Base-by-base conservation (phyloP, 257 asterid species). In the Jaltomata sinuosa region DNA sequence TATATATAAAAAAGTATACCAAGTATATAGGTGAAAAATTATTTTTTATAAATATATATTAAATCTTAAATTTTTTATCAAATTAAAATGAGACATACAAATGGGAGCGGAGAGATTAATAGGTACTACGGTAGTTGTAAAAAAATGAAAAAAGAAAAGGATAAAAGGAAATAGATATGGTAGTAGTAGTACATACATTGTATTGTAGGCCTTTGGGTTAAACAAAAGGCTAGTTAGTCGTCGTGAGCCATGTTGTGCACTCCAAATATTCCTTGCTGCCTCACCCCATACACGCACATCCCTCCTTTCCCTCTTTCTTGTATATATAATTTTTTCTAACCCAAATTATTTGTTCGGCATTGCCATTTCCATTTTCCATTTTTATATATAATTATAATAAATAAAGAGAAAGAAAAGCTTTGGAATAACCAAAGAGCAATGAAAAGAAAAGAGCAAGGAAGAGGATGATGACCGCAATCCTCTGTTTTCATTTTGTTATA, bases 401-500 rank as follows among this genome's bases (percentile, higher is more conserved):
- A 86, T 69, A 68, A 3, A 68, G 29, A 52, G 57, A 53, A 61
- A 2, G 82, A 86, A 1, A 69, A 85, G 83, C 88, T 87, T 93
- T 92, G 96, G 93, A 91, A 92, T 87, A 90, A 89, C 90, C 90
- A 86, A 89, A 89, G 85, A 86, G 88, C 81, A 87, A 86, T 77
- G 87, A 79, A 85, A 84, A 64, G 83, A 88, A 87, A 80, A 86
- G n/a, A n/a, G n/a, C n/a, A n/a, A n/a, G n/a, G n/a, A n/a, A n/a
- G 86, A 85, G 90, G 82, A 78, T 83, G 91, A 90, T 91, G 93
- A 92, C 92, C 92, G 89, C 87, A n/a, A 92, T 89, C 92, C 91
- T 89, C 93, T 89, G 90, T 91, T 89, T 88, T 90, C 90, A 85
- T 91, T 83, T 81, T 87, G 87, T 85, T 84, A 88, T 89, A 88